phyloP scores from a whole-genome alignment of 371 early-diverging fungal species.

The Lichtheimia ramosa region DNA sequence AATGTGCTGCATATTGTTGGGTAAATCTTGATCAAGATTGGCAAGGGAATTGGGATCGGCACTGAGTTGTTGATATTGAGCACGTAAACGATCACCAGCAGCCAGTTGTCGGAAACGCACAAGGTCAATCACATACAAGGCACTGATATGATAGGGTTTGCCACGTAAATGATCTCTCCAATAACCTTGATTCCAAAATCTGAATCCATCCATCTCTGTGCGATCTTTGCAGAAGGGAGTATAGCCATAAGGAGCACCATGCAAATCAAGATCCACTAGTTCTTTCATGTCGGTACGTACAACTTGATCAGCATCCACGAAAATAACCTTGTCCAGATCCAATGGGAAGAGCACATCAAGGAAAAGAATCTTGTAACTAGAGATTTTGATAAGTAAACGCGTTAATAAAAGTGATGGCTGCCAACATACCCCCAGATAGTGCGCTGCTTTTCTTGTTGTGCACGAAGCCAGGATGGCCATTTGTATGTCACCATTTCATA shows the following conservation, averaged over 20 bases:
- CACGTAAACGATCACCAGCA: slow-evolving; percentile 91
- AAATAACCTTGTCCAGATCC: slow-evolving; percentile 91
- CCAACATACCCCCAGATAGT: slow-evolving; percentile 86
- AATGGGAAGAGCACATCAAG: slow-evolving; percentile 96
- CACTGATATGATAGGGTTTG: slow-evolving; percentile 95
- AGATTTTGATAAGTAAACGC: not conserved
- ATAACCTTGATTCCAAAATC: slow-evolving; percentile 97
- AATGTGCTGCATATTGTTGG: slow-evolving; percentile 91
- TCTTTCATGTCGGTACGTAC: slow-evolving; percentile 93
- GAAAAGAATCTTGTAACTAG: slow-evolving; percentile 91
- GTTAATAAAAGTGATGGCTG: not conserved
- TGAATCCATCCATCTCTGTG: slow-evolving; percentile 92
- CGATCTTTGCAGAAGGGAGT: slow-evolving; percentile 94
- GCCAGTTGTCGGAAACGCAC: slow-evolving; percentile 87
- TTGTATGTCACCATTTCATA: slow-evolving; percentile 95
- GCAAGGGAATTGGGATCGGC: slow-evolving; percentile 89
- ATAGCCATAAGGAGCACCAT: slow-evolving; percentile 94
- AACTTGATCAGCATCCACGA: slow-evolving; percentile 98
- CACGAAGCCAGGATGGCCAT: slow-evolving; percentile 96
- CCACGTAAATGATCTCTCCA: slow-evolving; percentile 87
- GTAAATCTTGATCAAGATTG: slow-evolving; percentile 96
- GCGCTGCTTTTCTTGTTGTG: slow-evolving; percentile 92
- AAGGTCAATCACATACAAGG: slow-evolving; percentile 93
- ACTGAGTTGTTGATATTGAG: slow-evolving; percentile 89
- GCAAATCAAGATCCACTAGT: slow-evolving; percentile 85